Conservation (phyloP, 2,329 filamentous ascomycete species). For the Fusarium xylarioides region DNA sequence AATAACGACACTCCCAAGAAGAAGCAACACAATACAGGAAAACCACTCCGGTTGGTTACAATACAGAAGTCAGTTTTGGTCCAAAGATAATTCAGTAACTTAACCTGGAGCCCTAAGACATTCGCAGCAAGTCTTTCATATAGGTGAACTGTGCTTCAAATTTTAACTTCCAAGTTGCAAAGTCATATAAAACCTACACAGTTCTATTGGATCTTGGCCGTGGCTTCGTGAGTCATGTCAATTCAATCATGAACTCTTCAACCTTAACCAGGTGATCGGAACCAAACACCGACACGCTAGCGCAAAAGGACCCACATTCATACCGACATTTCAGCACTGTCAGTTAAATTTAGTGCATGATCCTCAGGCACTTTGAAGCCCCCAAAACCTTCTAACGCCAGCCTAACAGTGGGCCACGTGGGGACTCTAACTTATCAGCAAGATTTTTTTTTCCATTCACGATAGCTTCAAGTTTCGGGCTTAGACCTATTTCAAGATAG, state of each 20-base stretch:
- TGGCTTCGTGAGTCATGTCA: background rate
- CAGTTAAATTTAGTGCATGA: background rate
- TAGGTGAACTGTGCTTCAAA: background rate
- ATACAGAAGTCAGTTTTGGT: background rate
- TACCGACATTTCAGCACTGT: background rate
- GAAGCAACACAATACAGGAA: rapidly evolving
- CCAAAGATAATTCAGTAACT: background rate
- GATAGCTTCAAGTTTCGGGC: slow-evolving; percentile 36
- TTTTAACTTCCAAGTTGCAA: rapidly evolving
- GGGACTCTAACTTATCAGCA: slow-evolving; percentile 16
- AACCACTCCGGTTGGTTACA: rapidly evolving
- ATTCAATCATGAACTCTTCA: background rate
- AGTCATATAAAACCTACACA: rapidly evolving
- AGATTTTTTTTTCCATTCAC: slow-evolving; percentile 25
- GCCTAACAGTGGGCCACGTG: slow-evolving; percentile 38
- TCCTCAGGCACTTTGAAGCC: background rate
- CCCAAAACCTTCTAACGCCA: background rate
- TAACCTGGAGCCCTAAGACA: background rate
- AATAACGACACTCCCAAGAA: rapidly evolving
- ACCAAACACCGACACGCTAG: background rate
- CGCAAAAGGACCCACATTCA: background rate
- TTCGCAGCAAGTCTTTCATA: too few species aligned
- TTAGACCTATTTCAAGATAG: slow-evolving; percentile 33
- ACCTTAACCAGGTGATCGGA: background rate
- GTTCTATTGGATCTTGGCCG: background rate